Evolutionary conservation across 768 basidiomycete species (phyloP), one percentile per base, ranked within the genome.

Genomic region (Mrakia gelida): DNA sequence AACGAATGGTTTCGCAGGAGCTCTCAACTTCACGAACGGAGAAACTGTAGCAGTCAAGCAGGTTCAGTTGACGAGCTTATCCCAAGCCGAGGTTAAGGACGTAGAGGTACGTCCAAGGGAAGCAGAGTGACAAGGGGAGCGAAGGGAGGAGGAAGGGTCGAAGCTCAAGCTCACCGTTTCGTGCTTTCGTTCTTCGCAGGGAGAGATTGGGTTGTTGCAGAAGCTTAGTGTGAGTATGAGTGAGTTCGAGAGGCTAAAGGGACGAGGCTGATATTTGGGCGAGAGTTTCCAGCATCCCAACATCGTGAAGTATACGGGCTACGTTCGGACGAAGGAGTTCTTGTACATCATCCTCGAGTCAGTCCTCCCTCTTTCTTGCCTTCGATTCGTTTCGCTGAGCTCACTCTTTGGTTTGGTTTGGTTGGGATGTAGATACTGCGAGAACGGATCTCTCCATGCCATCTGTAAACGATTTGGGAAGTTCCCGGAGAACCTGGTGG

Each of bases 21-120:
- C 79, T 75, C 80, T 96, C 82, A 95, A 96, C 82, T 95, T 94
- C 91, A 92, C 92, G 23, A 98, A 94, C 34, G 97, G 97, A 34
- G 97, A 98, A 86, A 97, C 96, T 3, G 96, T 98, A 61, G 97
- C 97, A 3, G 92, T 99, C 82, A 99, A 99, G 88, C 95, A 98
- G 85, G 96, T 99, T 81, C 92, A 93, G 83, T 86, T 99, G 79
- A 91, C 90, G 84, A 95, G 93, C 84, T 95, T 99, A 78, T 92
- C 95, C 4, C 93, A 94, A 84, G 89, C 90, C 75, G 95, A 98
- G 83, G 88, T 99, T 56, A 91, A 92, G 28, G 95, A 98, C 86
- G 98, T 99, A 83, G 98, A 98, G 96, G 95, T 94, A 45, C 28
- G 82, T 73, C 18, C 23, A 26, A 43, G 41, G 9, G 32, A 62